Evolutionary conservation across 345 rosid species (phyloP).

Genomic region (Hibiscus syriacus): DNA sequence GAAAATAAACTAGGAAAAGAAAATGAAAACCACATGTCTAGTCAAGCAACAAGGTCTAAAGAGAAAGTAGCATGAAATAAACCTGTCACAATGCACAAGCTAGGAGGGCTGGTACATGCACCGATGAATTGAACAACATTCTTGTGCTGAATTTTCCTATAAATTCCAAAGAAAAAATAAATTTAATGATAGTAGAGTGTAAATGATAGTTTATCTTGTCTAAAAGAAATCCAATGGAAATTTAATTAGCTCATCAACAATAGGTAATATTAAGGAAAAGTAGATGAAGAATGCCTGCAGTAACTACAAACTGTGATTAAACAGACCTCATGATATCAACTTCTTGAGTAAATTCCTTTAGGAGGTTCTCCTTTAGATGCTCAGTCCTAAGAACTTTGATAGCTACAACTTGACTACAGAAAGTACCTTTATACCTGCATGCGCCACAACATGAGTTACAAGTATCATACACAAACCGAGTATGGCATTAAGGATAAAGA

Average conservation of each 20-base stretch:
- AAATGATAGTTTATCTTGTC: not conserved
- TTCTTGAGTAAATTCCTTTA: slow-evolving; percentile 46
- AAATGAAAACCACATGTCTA: not conserved
- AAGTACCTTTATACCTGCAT: slow-evolving; percentile 45
- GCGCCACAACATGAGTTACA: slow-evolving; percentile 7
- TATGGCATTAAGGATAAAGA: slow-evolving; percentile 1
- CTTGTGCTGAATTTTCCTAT: slow-evolving; percentile 56
- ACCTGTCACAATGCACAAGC: slow-evolving; percentile 57
- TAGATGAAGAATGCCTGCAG: not conserved
- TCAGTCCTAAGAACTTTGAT: slow-evolving; percentile 41
- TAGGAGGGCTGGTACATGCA: slow-evolving; percentile 53
- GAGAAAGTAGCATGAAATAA: slow-evolving; percentile 3
- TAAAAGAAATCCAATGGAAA: not conserved
- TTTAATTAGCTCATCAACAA: not conserved
- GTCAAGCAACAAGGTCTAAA: not conserved
- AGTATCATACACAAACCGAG: slow-evolving; percentile 1
- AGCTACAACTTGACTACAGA: slow-evolving; percentile 46
- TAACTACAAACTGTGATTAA: not conserved
- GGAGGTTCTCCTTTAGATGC: slow-evolving; percentile 30
- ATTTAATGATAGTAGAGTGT: slow-evolving; percentile 1
- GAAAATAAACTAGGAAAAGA: not conserved
- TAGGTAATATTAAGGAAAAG: not conserved
- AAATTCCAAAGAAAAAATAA: slow-evolving; percentile 4
- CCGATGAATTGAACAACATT: slow-evolving; percentile 61
- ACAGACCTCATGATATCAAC: slow-evolving; percentile 48